Evolutionary conservation across 2,329 filamentous ascomycete genomes (phyloP).

Genomic region (Talaromyces amestolkiae): DNA sequence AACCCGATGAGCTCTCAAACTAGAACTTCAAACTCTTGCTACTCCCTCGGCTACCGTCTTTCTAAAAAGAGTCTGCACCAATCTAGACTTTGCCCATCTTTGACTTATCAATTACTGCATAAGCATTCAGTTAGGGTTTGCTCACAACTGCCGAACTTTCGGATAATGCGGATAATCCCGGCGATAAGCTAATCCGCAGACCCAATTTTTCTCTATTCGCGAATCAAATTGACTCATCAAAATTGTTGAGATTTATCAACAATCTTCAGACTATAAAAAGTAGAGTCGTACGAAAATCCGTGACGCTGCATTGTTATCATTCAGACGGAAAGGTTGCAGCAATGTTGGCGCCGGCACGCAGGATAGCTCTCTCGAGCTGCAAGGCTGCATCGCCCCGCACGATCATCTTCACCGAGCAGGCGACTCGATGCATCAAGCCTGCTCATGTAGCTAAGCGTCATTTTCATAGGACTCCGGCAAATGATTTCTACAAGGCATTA

Average conservation of each 20-base stretch:
- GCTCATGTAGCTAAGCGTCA: constrained; percentile 18
- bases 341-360: constrained; percentile 14
- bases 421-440: background rate
- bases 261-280: background rate
- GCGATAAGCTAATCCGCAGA: constrained; percentile 1
- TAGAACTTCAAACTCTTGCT: background rate
- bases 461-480: constrained; percentile 31
- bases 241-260: background rate
- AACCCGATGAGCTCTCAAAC: background rate
- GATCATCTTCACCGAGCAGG: background rate
- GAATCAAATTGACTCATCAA: constrained; percentile 6
- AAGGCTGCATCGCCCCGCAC: background rate
- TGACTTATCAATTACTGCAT: background rate
- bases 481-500: constrained; percentile 31
- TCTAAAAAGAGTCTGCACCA: background rate
- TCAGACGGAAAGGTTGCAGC: background rate
- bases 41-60: background rate
- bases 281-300: too few relatives aligned
- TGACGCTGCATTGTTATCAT: background rate
- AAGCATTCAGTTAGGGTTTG: background rate
- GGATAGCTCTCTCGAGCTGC: constrained; percentile 16
- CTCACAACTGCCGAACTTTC: background rate
- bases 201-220: constrained; percentile 2
- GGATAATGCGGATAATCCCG: constrained; percentile 12
- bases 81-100: background rate